A percentile compares a stretch with the other conserved stretches of the same genome.
phyloP scores from a whole-genome alignment of 345 rosid species.

The Salix brachista region DNA sequence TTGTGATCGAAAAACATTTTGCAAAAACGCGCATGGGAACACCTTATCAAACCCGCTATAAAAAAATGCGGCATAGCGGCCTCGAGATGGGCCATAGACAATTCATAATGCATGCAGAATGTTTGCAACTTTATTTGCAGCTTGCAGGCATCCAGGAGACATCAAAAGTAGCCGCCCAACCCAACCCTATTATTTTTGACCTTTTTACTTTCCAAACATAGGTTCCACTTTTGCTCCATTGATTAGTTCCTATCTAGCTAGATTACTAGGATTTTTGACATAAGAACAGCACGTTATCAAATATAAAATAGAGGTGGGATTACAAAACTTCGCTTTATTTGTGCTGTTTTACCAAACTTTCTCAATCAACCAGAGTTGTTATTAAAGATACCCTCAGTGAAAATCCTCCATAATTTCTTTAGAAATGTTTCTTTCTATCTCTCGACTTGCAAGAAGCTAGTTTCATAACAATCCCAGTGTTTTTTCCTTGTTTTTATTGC shows the following conservation, averaged over 20 bases:
- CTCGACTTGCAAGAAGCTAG: no score
- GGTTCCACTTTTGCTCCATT: not conserved
- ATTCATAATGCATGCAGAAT: not conserved
- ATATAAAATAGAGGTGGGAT: not conserved
- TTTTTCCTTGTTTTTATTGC: no score
- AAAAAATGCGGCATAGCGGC: not conserved
- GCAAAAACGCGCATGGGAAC: not conserved
- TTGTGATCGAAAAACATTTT: not conserved
- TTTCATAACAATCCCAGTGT: no score
- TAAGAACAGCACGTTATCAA: not conserved
- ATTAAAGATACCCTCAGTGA: not conserved
- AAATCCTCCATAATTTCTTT: not conserved
- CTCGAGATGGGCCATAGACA: constrained; percentile 3
- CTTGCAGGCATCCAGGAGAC: constrained; percentile 40
- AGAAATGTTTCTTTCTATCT: no score
- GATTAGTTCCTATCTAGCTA: not conserved
- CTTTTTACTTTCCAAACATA: not conserved
- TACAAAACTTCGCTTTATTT: not conserved
- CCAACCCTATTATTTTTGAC: not conserved
- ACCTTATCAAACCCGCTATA: no score
- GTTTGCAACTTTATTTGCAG: constrained; percentile 23
- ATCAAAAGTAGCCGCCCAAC: constrained; percentile 14
- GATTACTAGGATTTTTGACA: not conserved
- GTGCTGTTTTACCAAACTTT: constrained; percentile 4
- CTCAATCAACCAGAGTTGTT: not conserved